A percentile compares a stretch with the other conserved stretches of the same genome.
These are phyloP conservation scores for Rhizopogon sp. DNA, from an alignment of 768 basidiomycete genomes.

Conservation along the genomic window DNA sequence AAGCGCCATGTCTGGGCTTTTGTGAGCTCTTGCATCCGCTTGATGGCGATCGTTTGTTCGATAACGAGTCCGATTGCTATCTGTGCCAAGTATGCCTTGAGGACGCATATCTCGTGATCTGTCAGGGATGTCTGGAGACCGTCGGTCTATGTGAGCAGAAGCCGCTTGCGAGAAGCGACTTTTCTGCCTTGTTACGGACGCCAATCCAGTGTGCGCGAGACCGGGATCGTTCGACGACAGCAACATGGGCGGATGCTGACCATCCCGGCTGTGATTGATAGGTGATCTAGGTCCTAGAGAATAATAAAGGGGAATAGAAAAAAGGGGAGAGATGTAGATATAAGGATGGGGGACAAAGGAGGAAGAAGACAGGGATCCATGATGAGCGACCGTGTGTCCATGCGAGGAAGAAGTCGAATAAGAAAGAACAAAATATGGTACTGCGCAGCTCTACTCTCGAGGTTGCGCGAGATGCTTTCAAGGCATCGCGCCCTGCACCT, in stretches of 20 bases:
- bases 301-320: conserved; percentile 26
- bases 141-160: conserved; percentile 8
- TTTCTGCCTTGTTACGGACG: conserved; percentile 6
- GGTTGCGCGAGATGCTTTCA: conserved; percentile 38
- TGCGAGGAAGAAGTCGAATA: conserved; percentile 33
- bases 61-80: conserved; percentile 13
- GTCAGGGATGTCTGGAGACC: conserved; percentile 12
- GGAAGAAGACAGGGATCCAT: conserved; percentile 31
- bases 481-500: conserved; percentile 28
- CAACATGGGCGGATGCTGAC: conserved; percentile 15
- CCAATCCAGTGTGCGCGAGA: conserved; percentile 4
- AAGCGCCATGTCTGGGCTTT: neutral
- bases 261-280: conserved; percentile 26
- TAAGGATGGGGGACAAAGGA: conserved; percentile 24
- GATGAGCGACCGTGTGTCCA: conserved; percentile 38
- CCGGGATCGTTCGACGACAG: conserved; percentile 13
- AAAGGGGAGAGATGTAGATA: conserved; percentile 23
- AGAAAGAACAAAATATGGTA: conserved; percentile 26
- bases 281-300: conserved; percentile 40
- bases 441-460: conserved; percentile 38
- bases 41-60: conserved; percentile 10
- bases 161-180: conserved; percentile 19
- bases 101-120: conserved; percentile 11
- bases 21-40: conserved; percentile 1
- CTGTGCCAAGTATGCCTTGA: conserved; percentile 15